Evolutionary conservation across 306 rosid genomes (phyloP).

Genomic region (Amphicarpaea edgeworthii): DNA sequence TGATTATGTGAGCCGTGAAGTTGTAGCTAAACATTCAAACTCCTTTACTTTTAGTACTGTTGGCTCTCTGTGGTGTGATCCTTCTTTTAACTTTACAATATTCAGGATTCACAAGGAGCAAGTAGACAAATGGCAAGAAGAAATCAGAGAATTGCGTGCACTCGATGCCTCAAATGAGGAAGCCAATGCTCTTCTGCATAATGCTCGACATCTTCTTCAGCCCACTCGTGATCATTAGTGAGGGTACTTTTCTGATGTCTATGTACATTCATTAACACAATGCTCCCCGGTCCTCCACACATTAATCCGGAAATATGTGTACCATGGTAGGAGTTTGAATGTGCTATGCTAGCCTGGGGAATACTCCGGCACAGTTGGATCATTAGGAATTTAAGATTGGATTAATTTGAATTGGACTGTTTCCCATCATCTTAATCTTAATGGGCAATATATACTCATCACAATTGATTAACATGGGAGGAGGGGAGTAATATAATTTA

Average conservation of each 20-base stretch:
- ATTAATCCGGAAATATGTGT: conserved; percentile 13
- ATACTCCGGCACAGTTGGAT: neutral
- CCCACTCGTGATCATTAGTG: conserved; percentile 54
- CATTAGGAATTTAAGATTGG: neutral
- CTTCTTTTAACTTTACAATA: neutral
- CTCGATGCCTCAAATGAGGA: conserved; percentile 83
- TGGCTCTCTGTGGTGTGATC: conserved; percentile 7
- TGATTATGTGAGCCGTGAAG: conserved; percentile 65
- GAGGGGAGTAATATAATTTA: too few relatives aligned
- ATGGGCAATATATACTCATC: neutral
- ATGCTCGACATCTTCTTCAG: conserved; percentile 76
- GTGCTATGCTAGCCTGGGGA: conserved; percentile 22
- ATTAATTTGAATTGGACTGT: conserved; percentile 22
- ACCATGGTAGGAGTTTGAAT: neutral
- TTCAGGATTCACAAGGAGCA: conserved; percentile 81
- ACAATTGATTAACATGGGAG: conserved; percentile 16
- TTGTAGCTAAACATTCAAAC: neutral
- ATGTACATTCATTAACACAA: conserved; percentile 7
- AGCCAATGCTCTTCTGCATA: conserved; percentile 65
- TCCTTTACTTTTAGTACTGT: conserved; percentile 4
- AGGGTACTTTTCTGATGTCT: conserved; percentile 49
- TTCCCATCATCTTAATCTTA: conserved; percentile 22
- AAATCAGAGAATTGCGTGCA: conserved; percentile 68
- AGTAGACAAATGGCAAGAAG: conserved; percentile 86
- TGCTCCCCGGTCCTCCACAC: neutral